These are phyloP conservation scores for Vachellia pachyceras DNA, from an alignment of 306 rosid genomes.

Conservation along the genomic window DNA sequence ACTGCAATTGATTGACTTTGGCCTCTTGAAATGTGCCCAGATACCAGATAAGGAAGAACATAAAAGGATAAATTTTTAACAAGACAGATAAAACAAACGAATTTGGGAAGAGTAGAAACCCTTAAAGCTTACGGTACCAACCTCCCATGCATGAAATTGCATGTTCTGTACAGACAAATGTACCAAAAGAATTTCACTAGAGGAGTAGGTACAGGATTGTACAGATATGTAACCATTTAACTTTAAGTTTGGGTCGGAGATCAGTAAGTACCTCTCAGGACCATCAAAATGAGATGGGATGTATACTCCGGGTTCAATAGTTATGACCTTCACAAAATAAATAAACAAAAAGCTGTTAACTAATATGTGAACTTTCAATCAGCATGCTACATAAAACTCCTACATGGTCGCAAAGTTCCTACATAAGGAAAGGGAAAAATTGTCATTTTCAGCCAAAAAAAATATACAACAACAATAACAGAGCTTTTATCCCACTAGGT, in stretches of 20 bases:
- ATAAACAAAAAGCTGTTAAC: slow-evolving; percentile 4
- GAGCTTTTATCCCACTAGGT: too few relatives aligned
- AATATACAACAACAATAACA: too few relatives aligned
- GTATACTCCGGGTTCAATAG: slow-evolving; percentile 94
- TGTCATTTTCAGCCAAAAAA: not conserved
- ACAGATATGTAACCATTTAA: slow-evolving; percentile 29
- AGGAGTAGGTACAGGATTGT: slow-evolving; percentile 28
- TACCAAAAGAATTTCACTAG: slow-evolving; percentile 24
- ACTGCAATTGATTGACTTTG: not conserved
- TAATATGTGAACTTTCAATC: slow-evolving; percentile 2
- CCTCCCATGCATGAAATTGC: not conserved
- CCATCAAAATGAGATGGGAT: slow-evolving; percentile 69
- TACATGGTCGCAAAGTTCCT: not conserved
- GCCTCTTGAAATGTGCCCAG: not conserved
- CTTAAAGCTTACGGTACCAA: slow-evolving; percentile 24
- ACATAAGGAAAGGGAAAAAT: slow-evolving; percentile 1
- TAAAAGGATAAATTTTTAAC: not conserved
- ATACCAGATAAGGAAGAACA: not conserved
- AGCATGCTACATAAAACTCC: slow-evolving; percentile 5
- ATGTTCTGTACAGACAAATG: slow-evolving; percentile 1
- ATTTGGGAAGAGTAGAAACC: not conserved
- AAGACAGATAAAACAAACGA: not conserved
- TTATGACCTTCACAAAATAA: slow-evolving; percentile 69
- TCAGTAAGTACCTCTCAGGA: slow-evolving; percentile 67
- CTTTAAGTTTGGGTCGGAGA: slow-evolving; percentile 25